Conservation (phyloP, 1,139 yeast species). For the Debaryomyces sp. region DNA sequence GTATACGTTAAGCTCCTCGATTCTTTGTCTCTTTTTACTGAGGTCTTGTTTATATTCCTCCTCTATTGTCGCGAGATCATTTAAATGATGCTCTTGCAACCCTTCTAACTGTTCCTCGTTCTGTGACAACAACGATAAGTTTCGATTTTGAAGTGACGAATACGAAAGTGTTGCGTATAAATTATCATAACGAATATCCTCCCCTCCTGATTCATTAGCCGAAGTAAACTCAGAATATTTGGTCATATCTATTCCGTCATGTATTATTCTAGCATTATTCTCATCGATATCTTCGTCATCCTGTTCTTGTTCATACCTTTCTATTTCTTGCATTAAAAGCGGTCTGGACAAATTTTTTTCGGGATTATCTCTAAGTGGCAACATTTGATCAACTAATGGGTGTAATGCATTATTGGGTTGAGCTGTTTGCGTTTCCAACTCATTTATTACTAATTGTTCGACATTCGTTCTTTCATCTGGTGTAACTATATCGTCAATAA, state of each 20-base stretch:
- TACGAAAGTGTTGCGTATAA: conserved; percentile 38
- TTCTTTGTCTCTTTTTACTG: conserved; percentile 30
- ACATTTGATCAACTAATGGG: conserved; percentile 31
- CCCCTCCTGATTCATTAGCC: conserved; percentile 15
- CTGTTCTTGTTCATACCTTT: conserved; percentile 34
- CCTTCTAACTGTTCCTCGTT: conserved; percentile 22
- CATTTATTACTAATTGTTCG: conserved; percentile 34
- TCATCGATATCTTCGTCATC: conserved; percentile 21
- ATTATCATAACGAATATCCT: conserved; percentile 19
- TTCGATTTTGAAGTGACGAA: conserved; percentile 32
- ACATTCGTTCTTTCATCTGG: conserved; percentile 37
- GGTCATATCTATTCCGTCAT: conserved; percentile 32
- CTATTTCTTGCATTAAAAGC: conserved; percentile 28
- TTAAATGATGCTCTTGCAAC: conserved; percentile 22
- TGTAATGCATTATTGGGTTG: conserved; percentile 19
- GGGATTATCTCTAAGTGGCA: conserved; percentile 22
- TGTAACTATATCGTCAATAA: conserved; percentile 32
- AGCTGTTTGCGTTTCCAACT: conserved; percentile 20
- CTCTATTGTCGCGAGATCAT: conserved; percentile 20
- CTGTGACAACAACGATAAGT: conserved; percentile 24
- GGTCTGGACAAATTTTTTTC: conserved; percentile 15
- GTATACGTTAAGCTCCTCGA: conserved; percentile 31
- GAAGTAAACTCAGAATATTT: conserved; percentile 27
- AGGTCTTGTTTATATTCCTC: conserved; percentile 19
- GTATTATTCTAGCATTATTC: conserved; percentile 14